These are phyloP conservation scores for Hydnomerulius pinastri DNA, from an alignment of 768 basidiomycete genomes.

Conservation along the genomic window DNA sequence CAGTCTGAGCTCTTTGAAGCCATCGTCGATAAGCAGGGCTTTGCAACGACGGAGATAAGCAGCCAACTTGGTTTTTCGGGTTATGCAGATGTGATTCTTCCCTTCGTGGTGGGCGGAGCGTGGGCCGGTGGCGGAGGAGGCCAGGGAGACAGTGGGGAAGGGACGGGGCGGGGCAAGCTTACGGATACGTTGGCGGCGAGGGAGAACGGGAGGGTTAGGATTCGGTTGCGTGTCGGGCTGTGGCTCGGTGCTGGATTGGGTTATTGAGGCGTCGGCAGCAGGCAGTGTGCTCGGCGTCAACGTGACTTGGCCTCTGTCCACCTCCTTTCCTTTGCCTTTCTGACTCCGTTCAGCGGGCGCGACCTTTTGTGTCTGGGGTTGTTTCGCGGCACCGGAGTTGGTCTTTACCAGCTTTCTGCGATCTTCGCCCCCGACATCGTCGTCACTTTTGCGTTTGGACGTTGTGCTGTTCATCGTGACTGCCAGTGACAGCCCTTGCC, in stretches of 20 bases:
- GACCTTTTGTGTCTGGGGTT: background rate
- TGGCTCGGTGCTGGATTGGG: background rate
- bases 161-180: constrained; percentile 76
- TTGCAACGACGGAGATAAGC: constrained; percentile 80
- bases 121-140: constrained; percentile 80
- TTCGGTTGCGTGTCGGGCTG: background rate
- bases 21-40: constrained; percentile 67
- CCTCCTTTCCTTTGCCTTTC: constrained; percentile 6
- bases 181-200: constrained; percentile 42
- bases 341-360: background rate
- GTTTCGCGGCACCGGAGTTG: constrained; percentile 1
- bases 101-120: constrained; percentile 78
- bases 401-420: constrained; percentile 19
- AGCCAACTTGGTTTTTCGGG: constrained; percentile 72
- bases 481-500: background rate
- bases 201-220: too few species aligned
- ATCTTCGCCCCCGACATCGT: background rate
- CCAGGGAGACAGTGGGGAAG: constrained; percentile 71
- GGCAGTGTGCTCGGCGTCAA: background rate
- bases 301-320: background rate
- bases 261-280: constrained; percentile 2
- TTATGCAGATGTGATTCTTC: constrained; percentile 78
- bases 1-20: constrained; percentile 76
- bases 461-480: background rate
- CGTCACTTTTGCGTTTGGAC: constrained; percentile 17